phyloP scores from a whole-genome alignment of 2,329 filamentous ascomycete genomes.

The Paraconiothyrium brasiliense region DNA sequence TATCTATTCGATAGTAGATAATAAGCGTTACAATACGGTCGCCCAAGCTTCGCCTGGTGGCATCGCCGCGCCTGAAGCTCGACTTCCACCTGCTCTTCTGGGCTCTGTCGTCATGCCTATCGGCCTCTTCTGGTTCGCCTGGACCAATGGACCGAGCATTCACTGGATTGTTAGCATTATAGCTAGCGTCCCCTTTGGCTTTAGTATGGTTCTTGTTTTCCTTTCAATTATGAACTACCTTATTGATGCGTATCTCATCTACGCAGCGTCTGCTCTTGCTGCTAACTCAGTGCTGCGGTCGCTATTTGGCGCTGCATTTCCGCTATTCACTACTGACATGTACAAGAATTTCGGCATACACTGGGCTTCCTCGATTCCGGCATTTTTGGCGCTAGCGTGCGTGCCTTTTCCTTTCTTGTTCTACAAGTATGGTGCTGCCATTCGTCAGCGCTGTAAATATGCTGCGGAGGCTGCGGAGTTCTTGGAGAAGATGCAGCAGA shows the following conservation, averaged over 20 bases:
- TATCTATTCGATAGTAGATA: constrained; percentile 28
- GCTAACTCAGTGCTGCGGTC: constrained; percentile 59
- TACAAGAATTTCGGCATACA: constrained; percentile 23
- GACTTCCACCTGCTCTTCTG: constrained; percentile 67
- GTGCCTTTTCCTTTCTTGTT: constrained; percentile 67
- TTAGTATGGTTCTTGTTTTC: constrained; percentile 69
- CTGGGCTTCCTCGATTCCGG: constrained; percentile 23
- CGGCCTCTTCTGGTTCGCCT: constrained; percentile 27
- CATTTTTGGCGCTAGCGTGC: constrained; percentile 25
- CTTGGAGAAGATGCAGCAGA: too few relatives aligned
- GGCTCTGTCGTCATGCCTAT: constrained; percentile 67
- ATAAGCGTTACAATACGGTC: constrained; percentile 23
- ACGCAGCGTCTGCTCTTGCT: constrained; percentile 75
- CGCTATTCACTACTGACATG: constrained; percentile 24
- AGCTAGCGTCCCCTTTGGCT: constrained; percentile 60
- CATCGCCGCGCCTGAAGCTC: constrained; percentile 68
- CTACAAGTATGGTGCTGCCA: constrained; percentile 69
- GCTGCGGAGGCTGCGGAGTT: constrained; percentile 42
- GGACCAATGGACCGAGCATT: constrained; percentile 17
- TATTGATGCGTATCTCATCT: constrained; percentile 66
- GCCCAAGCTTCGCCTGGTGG: background rate
- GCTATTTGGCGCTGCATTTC: constrained; percentile 57
- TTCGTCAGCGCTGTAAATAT: constrained; percentile 71
- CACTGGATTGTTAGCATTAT: constrained; percentile 44
- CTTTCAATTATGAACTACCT: constrained; percentile 51